Conservation (phyloP, 2,329 filamentous ascomycete species). For the Lachnellula arida region DNA sequence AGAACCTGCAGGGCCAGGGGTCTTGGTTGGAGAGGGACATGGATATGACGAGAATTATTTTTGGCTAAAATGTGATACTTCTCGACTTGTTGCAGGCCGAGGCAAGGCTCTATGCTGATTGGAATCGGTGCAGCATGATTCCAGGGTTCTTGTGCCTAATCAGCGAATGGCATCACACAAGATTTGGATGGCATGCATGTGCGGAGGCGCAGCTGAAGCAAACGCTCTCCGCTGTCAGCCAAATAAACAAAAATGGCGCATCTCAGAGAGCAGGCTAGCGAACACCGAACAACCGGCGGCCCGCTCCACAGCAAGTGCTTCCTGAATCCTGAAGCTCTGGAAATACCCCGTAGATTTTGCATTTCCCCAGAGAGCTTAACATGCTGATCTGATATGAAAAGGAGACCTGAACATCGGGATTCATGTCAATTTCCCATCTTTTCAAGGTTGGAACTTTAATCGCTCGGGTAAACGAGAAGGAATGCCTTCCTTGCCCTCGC, state of each 20-base stretch:
- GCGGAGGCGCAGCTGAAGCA: neutral
- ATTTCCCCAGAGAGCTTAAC: no score
- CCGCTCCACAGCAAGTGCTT: neutral
- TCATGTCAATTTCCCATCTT: no score
- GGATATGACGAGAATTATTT: constrained; percentile 2
- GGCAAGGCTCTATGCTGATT: constrained; percentile 8
- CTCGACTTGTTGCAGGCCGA: constrained; percentile 15
- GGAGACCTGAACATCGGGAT: no score
- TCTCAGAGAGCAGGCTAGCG: neutral
- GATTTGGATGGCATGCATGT: neutral
- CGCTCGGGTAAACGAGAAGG: no score
- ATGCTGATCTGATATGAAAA: no score
- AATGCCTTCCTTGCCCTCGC: no score
- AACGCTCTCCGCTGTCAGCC: neutral
- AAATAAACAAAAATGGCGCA: neutral
- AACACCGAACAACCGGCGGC: neutral
- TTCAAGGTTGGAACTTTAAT: no score
- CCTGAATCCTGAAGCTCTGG: no score
- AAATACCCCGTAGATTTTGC: no score
- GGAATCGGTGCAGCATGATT: constrained; percentile 2
- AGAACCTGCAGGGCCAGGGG: constrained; percentile 4
- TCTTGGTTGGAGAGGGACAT: constrained; percentile 12
- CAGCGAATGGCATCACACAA: neutral
- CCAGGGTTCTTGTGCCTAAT: constrained; percentile 4
- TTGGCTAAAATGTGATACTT: constrained; percentile 13